A percentile compares a stretch with the other conserved stretches of the same genome.
These are phyloP conservation scores for Cinnamomum chago DNA, from an alignment of 164 flowering plant genomes.

Conservation along the genomic window DNA sequence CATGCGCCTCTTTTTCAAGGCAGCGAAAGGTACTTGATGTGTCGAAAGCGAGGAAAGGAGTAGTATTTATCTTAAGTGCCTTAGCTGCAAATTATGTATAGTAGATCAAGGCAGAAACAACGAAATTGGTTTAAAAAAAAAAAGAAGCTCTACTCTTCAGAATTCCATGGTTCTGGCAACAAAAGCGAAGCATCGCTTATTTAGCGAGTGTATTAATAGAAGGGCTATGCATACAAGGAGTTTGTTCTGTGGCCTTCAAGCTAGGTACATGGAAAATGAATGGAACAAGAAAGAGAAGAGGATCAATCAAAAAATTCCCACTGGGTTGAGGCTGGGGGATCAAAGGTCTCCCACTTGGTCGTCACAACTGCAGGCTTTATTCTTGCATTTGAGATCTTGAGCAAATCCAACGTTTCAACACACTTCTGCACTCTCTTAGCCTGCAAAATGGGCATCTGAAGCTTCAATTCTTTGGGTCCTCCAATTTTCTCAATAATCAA, in stretches of 20 bases:
- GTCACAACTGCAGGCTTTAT: conserved; percentile 43
- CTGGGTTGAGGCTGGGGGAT: conserved; percentile 31
- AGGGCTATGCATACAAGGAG: conserved; percentile 8
- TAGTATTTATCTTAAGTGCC: too few relatives aligned
- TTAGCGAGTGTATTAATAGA: not conserved
- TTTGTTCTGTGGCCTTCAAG: not conserved
- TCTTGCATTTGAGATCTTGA: conserved; percentile 52
- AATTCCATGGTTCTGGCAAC: not conserved
- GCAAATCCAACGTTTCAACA: conserved; percentile 61
- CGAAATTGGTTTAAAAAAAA: too few relatives aligned
- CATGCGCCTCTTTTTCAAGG: too few relatives aligned
- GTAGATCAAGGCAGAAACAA: too few relatives aligned
- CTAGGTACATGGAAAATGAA: conserved; percentile 10
- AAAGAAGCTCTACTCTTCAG: too few relatives aligned
- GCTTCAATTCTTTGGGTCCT: not conserved
- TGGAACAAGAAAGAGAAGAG: conserved; percentile 4
- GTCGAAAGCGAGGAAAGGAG: too few relatives aligned
- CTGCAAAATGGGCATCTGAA: conserved; percentile 30
- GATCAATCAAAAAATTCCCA: conserved; percentile 60
- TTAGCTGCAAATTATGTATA: too few relatives aligned
- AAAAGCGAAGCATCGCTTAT: conserved; percentile 6
- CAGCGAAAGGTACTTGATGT: too few relatives aligned
- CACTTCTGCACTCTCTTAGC: conserved; percentile 65
- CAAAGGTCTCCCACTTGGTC: conserved; percentile 68
- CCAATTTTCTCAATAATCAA: not conserved